These are phyloP conservation scores for Cyclocybe cylindracea DNA, from an alignment of 768 basidiomycete species.

Conservation along the genomic window DNA sequence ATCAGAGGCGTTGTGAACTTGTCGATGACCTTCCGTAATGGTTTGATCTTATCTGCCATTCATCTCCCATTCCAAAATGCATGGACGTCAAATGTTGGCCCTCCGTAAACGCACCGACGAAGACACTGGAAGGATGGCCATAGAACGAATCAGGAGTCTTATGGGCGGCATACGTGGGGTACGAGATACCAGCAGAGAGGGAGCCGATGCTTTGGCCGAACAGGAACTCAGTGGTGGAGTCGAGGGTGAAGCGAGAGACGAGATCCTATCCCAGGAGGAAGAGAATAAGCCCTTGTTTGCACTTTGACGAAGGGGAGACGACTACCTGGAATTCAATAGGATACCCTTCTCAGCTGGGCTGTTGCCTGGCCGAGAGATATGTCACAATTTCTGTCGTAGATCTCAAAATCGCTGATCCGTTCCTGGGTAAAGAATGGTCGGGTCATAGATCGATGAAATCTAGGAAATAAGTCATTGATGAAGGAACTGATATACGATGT, in stretches of 20 bases:
- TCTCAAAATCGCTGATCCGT: slow-evolving; percentile 61
- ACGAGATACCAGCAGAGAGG: slow-evolving; percentile 50
- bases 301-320: not conserved
- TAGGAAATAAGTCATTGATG: not conserved
- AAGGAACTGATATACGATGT: not conserved
- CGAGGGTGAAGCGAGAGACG: slow-evolving; percentile 58
- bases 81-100: slow-evolving; percentile 39
- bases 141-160: slow-evolving; percentile 24
- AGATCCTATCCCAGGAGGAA: slow-evolving; percentile 32
- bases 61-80: slow-evolving; percentile 37
- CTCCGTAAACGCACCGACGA: slow-evolving; percentile 49
- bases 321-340: slow-evolving; percentile 62
- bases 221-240: slow-evolving; percentile 63
- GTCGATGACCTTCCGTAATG: slow-evolving; percentile 45
- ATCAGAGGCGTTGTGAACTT: slow-evolving; percentile 53
- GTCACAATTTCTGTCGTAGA: slow-evolving; percentile 56
- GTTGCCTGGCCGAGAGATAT: slow-evolving; percentile 46
- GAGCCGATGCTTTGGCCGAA: slow-evolving; percentile 54
- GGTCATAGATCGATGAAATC: slow-evolving; percentile 68
- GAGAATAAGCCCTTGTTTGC: not conserved
- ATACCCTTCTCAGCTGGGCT: slow-evolving; percentile 44
- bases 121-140: slow-evolving; percentile 40
- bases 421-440: slow-evolving; percentile 72
- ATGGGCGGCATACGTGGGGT: slow-evolving; percentile 35
- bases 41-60: slow-evolving; percentile 35